These are phyloP conservation scores for Epichloe elymi DNA, from an alignment of 2,329 filamentous ascomycete genomes.

Conservation along the genomic window DNA sequence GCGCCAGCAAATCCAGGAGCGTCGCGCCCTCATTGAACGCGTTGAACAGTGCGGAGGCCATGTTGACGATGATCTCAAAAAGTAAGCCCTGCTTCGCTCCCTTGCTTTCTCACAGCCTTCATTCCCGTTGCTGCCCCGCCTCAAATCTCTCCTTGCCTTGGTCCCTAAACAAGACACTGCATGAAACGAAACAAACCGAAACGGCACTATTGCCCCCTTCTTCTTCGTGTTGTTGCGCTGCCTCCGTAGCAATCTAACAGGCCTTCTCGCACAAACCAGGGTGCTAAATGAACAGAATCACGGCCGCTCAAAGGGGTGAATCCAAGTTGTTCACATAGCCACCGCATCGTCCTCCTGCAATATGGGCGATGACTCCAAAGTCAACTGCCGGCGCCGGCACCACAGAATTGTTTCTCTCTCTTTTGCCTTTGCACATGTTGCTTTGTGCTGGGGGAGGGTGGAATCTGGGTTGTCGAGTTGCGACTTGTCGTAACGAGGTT, in stretches of 20 bases:
- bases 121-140: background rate
- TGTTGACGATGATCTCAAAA: slow-evolving; percentile 35
- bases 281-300: slow-evolving; percentile 7
- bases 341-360: background rate
- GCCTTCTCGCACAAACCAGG: background rate
- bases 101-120: background rate
- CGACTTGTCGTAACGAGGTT: background rate
- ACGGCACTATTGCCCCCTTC: background rate
- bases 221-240: background rate
- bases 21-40: slow-evolving; percentile 42
- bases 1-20: slow-evolving; percentile 43
- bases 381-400: background rate
- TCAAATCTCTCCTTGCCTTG: background rate
- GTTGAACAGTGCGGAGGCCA: slow-evolving; percentile 46
- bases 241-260: slow-evolving; percentile 1
- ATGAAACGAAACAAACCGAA: background rate
- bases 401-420: background rate
- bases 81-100: slow-evolving; percentile 16
- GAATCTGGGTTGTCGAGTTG: background rate
- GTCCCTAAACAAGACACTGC: background rate
- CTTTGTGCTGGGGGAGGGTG: no score
- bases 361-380: background rate
- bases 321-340: background rate
- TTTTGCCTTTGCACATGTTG: background rate
- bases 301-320: slow-evolving; percentile 3